Conservation (phyloP, 345 rosid genomes). For the thale cress (Arabidopsis thaliana) region TAIR10.1 NC_003076.8:851501-852000, state of each 20-base stretch:
- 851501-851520: background rate
- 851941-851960: slow-evolving; percentile 97
- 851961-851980: slow-evolving; percentile 85
- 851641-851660: background rate
- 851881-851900: slow-evolving; percentile 23
- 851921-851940: slow-evolving; percentile 99
- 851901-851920: slow-evolving; percentile 29
- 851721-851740: slow-evolving; percentile 21
- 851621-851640: background rate
- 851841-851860: slow-evolving; percentile 11
- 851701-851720: slow-evolving; percentile 13
- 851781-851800: slow-evolving; percentile 99
- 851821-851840: slow-evolving; percentile 87
- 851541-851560: background rate
- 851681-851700: background rate
- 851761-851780: slow-evolving; percentile 99
- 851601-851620: background rate
- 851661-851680: slow-evolving; percentile 6
- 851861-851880: slow-evolving; percentile 4
- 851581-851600: slow-evolving; percentile 24
- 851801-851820: slow-evolving; percentile 97
- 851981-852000: slow-evolving; percentile 85
- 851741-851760: slow-evolving; percentile 92
- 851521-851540: slow-evolving; percentile 13
- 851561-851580: slow-evolving; percentile 1